Conservation (phyloP, 495 filamentous ascomycete genomes). For the Aspergillus sclerotiicarbonarius region DNA sequence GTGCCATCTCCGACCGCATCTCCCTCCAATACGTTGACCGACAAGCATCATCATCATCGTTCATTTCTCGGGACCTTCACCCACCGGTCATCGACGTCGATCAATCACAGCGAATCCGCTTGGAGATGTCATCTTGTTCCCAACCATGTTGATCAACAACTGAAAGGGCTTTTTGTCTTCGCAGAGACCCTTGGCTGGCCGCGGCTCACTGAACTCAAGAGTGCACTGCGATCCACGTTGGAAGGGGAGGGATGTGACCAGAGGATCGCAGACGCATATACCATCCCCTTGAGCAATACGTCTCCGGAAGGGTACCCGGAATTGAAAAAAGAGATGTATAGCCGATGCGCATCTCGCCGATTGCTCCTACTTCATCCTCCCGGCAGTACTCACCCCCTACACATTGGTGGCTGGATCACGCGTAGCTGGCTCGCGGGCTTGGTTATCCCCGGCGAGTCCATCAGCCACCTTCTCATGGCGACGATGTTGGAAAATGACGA, state of each 20-base stretch:
- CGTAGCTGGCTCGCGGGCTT: slow-evolving; percentile 77
- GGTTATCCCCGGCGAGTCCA: slow-evolving; percentile 70
- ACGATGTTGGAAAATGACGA: slow-evolving; percentile 74
- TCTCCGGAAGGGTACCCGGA: background rate
- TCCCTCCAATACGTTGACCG: slow-evolving; percentile 22
- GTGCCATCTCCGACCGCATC: background rate
- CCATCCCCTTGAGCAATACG: slow-evolving; percentile 5
- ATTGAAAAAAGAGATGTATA: slow-evolving; percentile 31
- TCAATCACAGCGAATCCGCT: slow-evolving; percentile 24
- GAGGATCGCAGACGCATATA: slow-evolving; percentile 10
- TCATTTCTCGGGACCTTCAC: slow-evolving; percentile 29
- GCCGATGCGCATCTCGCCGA: slow-evolving; percentile 27
- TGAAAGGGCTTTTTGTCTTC: slow-evolving; percentile 50
- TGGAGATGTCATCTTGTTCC: slow-evolving; percentile 43
- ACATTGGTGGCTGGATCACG: slow-evolving; percentile 69
- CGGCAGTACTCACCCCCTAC: slow-evolving; percentile 10
- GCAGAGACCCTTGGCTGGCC: slow-evolving; percentile 53
- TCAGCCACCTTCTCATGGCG: slow-evolving; percentile 75
- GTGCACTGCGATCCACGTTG: slow-evolving; percentile 16
- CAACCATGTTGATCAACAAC: slow-evolving; percentile 40
- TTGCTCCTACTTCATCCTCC: slow-evolving; percentile 26
- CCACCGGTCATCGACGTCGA: slow-evolving; percentile 17
- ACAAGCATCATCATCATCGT: slow-evolving; percentile 22
- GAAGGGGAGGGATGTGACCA: slow-evolving; percentile 15
- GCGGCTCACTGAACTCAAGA: slow-evolving; percentile 33